Conservation (phyloP, 2,329 filamentous ascomycete genomes). For the Fusarium aywerte region DNA sequence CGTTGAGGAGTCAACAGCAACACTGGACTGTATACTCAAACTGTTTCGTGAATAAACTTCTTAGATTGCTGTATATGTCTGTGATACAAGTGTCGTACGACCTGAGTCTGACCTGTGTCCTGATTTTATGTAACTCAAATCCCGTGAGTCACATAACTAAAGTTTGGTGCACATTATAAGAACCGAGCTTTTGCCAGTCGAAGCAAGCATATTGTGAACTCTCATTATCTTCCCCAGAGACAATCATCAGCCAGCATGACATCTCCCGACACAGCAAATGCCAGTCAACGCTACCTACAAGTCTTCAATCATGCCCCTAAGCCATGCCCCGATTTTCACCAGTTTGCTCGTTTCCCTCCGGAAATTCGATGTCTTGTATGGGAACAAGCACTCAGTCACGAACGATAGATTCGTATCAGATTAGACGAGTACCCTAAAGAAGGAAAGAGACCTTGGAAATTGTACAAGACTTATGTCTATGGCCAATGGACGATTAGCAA, state of each 20-base stretch:
- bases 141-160: background rate
- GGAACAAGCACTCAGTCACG: background rate
- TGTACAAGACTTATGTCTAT: background rate
- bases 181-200: background rate
- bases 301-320: background rate
- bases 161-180: background rate
- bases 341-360: background rate
- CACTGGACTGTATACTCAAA: background rate
- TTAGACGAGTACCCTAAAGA: no score
- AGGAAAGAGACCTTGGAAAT: no score
- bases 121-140: background rate
- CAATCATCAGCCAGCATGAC: background rate
- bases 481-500: background rate
- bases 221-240: background rate
- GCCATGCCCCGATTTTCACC: background rate
- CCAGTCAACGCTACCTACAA: background rate
- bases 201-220: background rate
- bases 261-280: background rate
- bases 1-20: background rate
- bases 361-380: slow-evolving; percentile 11
- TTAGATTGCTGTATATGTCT: background rate
- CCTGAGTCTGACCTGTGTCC: background rate
- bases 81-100: background rate
- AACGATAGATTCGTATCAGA: slow-evolving; percentile 4
- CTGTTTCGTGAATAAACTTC: background rate